A percentile compares a stretch with the other conserved stretches of the same genome.
phyloP scores from a whole-genome alignment of 1,139 yeast genomes.

The Blastobotrys buckinghamii region DNA sequence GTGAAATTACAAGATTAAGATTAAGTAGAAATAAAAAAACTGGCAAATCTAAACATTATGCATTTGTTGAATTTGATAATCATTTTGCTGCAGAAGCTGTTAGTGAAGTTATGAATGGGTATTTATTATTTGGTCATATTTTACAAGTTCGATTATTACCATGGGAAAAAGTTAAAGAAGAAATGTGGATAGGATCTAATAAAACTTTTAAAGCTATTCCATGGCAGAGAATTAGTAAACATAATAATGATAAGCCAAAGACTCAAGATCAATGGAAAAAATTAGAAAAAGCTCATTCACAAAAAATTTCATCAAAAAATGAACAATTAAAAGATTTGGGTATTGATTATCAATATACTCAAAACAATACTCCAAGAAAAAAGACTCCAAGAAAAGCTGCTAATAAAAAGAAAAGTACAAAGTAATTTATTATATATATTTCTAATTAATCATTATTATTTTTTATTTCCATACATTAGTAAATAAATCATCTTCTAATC shows the following conservation, averaged over 20 bases:
- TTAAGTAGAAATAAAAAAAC: constrained; percentile 85
- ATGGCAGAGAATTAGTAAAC: constrained; percentile 51
- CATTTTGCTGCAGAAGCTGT: constrained; percentile 79
- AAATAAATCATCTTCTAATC: constrained; percentile 58
- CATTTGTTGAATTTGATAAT: constrained; percentile 75
- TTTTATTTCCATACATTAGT: constrained; percentile 55
- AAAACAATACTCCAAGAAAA: constrained; percentile 4
- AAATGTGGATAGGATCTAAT: constrained; percentile 51
- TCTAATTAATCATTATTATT: background rate
- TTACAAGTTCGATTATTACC: constrained; percentile 56
- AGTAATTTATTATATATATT: constrained; percentile 1
- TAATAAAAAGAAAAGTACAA: background rate
- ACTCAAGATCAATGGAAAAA: constrained; percentile 55
- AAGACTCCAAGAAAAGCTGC: background rate
- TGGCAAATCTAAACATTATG: constrained; percentile 91
- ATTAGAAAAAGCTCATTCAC: constrained; percentile 46
- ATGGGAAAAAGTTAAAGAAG: constrained; percentile 40
- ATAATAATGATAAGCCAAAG: constrained; percentile 53
- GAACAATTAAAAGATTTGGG: constrained; percentile 49
- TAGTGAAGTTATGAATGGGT: constrained; percentile 93
- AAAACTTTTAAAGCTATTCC: constrained; percentile 56
- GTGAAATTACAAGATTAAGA: constrained; percentile 69
- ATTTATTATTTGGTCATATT: constrained; percentile 81
- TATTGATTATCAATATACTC: constrained; percentile 36
- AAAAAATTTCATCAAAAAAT: constrained; percentile 43